phyloP scores from a whole-genome alignment of 208 protist genomes.

The Acanthamoeba healyi region DNA sequence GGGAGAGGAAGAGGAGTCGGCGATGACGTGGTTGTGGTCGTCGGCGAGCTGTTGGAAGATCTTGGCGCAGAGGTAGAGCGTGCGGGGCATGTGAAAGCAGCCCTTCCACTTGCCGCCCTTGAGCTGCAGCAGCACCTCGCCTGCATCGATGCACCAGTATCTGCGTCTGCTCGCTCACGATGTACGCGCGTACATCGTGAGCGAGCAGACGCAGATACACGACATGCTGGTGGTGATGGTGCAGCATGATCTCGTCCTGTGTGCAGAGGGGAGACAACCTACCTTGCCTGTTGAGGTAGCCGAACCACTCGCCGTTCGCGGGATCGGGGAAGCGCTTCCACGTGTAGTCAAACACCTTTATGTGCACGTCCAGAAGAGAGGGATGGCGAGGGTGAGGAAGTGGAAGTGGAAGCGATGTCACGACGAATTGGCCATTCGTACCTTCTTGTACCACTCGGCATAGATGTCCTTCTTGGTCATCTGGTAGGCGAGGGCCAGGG shows the following conservation, averaged over 20 bases:
- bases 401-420: background rate
- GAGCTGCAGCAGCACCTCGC: slow-evolving; percentile 16
- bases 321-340: slow-evolving; percentile 23
- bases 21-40: background rate
- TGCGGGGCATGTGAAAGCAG: slow-evolving; percentile 65
- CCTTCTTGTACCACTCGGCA: slow-evolving; percentile 36
- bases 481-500: background rate
- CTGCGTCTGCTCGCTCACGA: no score
- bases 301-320: slow-evolving; percentile 49
- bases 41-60: slow-evolving; percentile 34
- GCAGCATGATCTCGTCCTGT: no score
- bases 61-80: slow-evolving; percentile 18
- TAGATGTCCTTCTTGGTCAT: background rate
- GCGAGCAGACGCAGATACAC: no score
- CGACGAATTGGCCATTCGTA: background rate
- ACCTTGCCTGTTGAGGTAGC: slow-evolving; percentile 64
- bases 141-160: background rate
- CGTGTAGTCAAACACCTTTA: slow-evolving; percentile 21
- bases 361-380: background rate
- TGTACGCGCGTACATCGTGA: no score
- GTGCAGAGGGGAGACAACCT: background rate
- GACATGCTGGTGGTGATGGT: no score
- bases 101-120: slow-evolving; percentile 76
- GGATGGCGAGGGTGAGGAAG: background rate
- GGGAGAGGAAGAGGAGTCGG: no score